These are phyloP conservation scores for Sarocladium oryzae DNA, from an alignment of 2,329 filamentous ascomycete genomes.

Conservation along the genomic window DNA sequence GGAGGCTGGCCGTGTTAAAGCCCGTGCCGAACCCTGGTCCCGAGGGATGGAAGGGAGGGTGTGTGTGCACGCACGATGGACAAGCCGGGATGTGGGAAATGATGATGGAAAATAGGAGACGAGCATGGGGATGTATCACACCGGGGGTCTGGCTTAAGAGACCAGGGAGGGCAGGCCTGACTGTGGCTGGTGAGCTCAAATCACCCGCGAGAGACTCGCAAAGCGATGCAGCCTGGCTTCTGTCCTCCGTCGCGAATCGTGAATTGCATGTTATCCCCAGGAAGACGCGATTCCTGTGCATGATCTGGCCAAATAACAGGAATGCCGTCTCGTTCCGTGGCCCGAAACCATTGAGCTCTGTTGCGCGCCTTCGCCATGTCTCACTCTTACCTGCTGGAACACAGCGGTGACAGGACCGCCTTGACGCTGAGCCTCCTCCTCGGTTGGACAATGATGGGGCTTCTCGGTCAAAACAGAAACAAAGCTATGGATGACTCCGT, in stretches of 20 bases:
- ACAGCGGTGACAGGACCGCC: neutral
- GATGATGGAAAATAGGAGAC: neutral
- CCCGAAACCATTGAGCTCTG: neutral
- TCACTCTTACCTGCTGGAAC: neutral
- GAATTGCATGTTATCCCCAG: neutral
- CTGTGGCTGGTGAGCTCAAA: constrained; percentile 7
- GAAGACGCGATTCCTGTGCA: neutral
- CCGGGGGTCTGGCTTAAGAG: neutral
- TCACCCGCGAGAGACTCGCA: no score
- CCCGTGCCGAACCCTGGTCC: neutral
- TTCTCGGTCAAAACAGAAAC: constrained; percentile 8
- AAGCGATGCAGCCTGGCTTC: constrained; percentile 11
- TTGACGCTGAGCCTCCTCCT: neutral
- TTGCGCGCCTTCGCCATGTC: neutral
- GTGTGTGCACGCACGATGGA: neutral
- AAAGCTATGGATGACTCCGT: no score
- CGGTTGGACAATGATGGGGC: neutral
- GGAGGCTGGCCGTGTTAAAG: neutral
- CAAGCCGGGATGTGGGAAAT: constrained; percentile 8
- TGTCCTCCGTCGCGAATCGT: constrained; percentile 12
- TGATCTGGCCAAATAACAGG: neutral
- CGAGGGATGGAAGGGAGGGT: constrained; percentile 1
- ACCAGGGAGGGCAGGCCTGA: neutral
- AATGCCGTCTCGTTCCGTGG: constrained; percentile 4
- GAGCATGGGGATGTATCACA: neutral